Evolutionary conservation across 345 rosid genomes (phyloP).

Genomic region (Lepidium africanum): DNA sequence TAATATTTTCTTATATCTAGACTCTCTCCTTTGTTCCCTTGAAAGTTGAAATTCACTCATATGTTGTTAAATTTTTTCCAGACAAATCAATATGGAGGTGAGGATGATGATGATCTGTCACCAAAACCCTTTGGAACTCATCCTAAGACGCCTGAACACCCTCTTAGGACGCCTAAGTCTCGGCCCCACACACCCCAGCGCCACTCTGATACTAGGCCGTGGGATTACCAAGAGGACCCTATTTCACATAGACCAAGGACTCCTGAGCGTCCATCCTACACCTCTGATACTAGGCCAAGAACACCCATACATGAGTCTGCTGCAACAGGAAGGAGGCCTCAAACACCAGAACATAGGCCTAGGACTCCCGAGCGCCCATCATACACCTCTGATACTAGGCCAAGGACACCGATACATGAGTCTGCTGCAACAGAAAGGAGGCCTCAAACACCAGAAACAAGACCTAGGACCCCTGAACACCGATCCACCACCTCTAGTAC

Average conservation of each 20-base stretch:
- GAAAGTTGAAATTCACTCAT: not conserved
- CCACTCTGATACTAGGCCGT: conserved; percentile 6
- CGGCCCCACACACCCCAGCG: conserved; percentile 21
- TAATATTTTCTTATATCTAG: not conserved
- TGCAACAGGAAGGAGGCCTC: conserved; percentile 12
- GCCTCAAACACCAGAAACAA: conserved; percentile 23
- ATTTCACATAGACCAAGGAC: not conserved
- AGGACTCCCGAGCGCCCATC: conserved; percentile 1
- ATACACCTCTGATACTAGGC: not conserved
- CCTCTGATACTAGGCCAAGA: not conserved
- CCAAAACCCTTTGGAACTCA: conserved; percentile 18
- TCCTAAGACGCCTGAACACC: conserved; percentile 27
- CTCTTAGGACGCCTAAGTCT: conserved; percentile 20
- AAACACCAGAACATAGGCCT: conserved; percentile 15
- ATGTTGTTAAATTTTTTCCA: not conserved
- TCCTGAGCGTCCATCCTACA: not conserved
- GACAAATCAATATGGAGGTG: conserved; percentile 1
- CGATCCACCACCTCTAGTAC: not conserved
- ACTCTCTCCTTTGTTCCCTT: not conserved
- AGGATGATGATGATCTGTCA: conserved; percentile 14
- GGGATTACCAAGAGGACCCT: not conserved
- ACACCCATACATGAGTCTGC: conserved; percentile 18
- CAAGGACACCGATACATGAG: conserved; percentile 7
- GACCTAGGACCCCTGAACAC: not conserved
- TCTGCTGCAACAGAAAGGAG: conserved; percentile 15